Conservation (phyloP, 1,284 basidiomycete species). For the Fomitopsis betulina region DNA sequence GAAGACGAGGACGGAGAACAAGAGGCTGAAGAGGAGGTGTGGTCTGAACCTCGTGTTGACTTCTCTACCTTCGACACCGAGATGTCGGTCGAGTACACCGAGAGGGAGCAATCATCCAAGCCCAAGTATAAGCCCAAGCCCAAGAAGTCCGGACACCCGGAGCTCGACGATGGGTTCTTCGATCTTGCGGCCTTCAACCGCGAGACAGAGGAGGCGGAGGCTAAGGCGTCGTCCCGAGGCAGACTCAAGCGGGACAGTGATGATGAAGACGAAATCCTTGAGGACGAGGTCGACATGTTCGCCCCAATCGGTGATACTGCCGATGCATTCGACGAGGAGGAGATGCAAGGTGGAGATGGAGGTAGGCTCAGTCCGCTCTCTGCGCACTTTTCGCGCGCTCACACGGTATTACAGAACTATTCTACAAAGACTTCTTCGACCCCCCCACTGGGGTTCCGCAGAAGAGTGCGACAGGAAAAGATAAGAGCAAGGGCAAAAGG, state of each 20-base stretch:
- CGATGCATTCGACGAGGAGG: slow-evolving; percentile 36
- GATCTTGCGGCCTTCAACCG: slow-evolving; percentile 87
- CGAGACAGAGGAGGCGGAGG: slow-evolving; percentile 80
- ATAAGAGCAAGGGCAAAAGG: neutral
- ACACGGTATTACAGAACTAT: slow-evolving; percentile 39
- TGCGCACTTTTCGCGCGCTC: slow-evolving; percentile 1
- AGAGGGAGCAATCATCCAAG: neutral
- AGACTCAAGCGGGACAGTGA: slow-evolving; percentile 52
- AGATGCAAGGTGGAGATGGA: slow-evolving; percentile 33
- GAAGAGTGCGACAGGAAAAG: slow-evolving; percentile 13
- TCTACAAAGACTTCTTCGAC: slow-evolving; percentile 75
- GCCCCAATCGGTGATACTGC: slow-evolving; percentile 46
- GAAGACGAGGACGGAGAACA: slow-evolving; percentile 44
- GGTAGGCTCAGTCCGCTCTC: slow-evolving; percentile 31
- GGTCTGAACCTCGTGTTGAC: slow-evolving; percentile 30
- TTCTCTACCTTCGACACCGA: slow-evolving; percentile 12
- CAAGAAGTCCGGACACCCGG: slow-evolving; percentile 39
- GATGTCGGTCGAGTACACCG: neutral
- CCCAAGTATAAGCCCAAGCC: slow-evolving; percentile 14
- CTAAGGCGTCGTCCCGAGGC: slow-evolving; percentile 57
- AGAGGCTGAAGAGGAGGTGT: slow-evolving; percentile 37
- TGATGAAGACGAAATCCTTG: slow-evolving; percentile 47
- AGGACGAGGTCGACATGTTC: slow-evolving; percentile 67
- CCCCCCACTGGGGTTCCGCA: slow-evolving; percentile 35
- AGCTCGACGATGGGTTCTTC: slow-evolving; percentile 94